These are phyloP conservation scores for Nadsonia fulvescens DNA, from an alignment of 805 yeast species.

Conservation along the genomic window DNA sequence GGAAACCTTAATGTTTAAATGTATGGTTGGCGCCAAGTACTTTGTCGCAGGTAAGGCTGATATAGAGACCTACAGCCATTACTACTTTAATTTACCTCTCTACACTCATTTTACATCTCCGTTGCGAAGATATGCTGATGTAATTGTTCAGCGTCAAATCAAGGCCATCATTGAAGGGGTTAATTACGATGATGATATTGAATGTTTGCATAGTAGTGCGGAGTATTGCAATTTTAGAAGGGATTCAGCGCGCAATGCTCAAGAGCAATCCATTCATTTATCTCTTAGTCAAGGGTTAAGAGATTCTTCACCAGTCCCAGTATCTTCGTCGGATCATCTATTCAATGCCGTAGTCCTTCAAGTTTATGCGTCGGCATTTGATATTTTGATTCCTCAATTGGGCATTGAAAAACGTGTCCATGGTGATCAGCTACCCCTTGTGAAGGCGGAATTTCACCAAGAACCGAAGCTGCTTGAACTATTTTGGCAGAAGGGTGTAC, in stretches of 20 bases:
- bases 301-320: conserved; percentile 28
- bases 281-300: conserved; percentile 68
- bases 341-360: conserved; percentile 71
- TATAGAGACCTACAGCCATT: conserved; percentile 61
- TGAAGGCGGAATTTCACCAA: conserved; percentile 82
- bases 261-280: conserved; percentile 85
- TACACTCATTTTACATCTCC: conserved; percentile 94
- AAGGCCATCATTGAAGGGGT: conserved; percentile 33
- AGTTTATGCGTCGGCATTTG: conserved; percentile 92
- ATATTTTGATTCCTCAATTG: conserved; percentile 77
- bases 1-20: conserved; percentile 63
- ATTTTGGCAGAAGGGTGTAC: conserved; percentile 86
- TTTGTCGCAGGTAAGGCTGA: conserved; percentile 78
- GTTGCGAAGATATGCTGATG: conserved; percentile 77
- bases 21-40: conserved; percentile 73
- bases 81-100: conserved; percentile 62
- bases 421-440: conserved; percentile 87
- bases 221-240: conserved; percentile 92
- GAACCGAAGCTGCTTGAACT: conserved; percentile 49
- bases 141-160: conserved; percentile 82
- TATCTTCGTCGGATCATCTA: conserved; percentile 33
- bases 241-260: conserved; percentile 85
- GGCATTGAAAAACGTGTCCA: conserved; percentile 93
- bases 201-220: conserved; percentile 57
- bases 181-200: conserved; percentile 21